Evolutionary conservation across 169 alveolate species (phyloP).

Genomic region (Theileria parva): DNA sequence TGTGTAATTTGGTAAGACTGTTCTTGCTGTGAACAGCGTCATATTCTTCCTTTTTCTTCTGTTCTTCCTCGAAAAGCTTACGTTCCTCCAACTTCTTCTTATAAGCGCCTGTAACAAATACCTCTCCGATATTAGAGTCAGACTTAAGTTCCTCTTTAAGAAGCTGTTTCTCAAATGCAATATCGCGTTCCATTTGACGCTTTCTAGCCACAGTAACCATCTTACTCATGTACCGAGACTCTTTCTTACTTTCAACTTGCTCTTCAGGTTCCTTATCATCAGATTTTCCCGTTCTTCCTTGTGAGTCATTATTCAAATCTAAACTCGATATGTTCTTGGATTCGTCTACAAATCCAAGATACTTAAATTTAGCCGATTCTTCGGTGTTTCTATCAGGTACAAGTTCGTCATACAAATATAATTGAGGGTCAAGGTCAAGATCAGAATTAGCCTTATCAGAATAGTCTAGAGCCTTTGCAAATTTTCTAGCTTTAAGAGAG

Average conservation of each 20-base stretch:
- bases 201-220: conserved; percentile 71
- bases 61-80: conserved; percentile 61
- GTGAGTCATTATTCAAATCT: background rate
- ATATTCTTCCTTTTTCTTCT: conserved; percentile 40
- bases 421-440: background rate
- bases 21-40: conserved; percentile 56
- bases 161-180: conserved; percentile 73
- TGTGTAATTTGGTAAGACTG: conserved; percentile 67
- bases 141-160: conserved; percentile 59
- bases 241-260: conserved; percentile 27
- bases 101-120: conserved; percentile 77
- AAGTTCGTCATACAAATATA: conserved; percentile 15
- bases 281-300: background rate
- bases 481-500: background rate
- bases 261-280: background rate
- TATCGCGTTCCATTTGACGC: conserved; percentile 72
- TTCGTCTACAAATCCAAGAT: conserved; percentile 17
- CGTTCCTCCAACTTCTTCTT: conserved; percentile 76
- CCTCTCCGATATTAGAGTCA: conserved; percentile 62
- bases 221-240: conserved; percentile 71
- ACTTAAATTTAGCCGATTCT: conserved; percentile 1
- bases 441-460: background rate
- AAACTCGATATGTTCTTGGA: background rate
- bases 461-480: background rate
- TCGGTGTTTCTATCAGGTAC: conserved; percentile 16